Percentiles rank a stretch among this genome's conserved stretches.
Conservation (phyloP, 106 monocot genomes). For the Iris macrosiphon region DNA sequence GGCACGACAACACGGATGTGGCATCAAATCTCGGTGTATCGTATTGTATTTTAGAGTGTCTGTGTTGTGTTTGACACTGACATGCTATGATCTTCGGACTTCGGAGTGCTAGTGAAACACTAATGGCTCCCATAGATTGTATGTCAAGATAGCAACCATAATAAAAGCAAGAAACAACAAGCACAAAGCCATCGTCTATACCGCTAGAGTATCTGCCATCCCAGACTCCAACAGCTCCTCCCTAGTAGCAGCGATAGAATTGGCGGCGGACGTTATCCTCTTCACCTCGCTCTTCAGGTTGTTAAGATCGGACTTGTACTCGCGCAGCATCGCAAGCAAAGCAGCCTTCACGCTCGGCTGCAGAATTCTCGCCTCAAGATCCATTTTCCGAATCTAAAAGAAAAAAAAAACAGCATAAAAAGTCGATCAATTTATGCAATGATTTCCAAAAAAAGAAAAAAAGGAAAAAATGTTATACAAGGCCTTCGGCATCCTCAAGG, state of each 20-base stretch:
- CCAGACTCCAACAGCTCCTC: slow-evolving; percentile 81
- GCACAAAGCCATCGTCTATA: no score
- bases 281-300: slow-evolving; percentile 73
- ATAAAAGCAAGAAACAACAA: no score
- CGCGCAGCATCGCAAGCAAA: slow-evolving; percentile 77
- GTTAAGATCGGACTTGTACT: slow-evolving; percentile 83
- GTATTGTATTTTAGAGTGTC: no score
- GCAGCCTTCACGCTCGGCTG: slow-evolving; percentile 68
- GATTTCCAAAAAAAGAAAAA: neutral
- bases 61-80: no score
- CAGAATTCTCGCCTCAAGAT: slow-evolving; percentile 79
- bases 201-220: slow-evolving; percentile 62
- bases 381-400: slow-evolving; percentile 80
- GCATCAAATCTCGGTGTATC: no score
- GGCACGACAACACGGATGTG: no score
- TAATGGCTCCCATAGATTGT: no score
- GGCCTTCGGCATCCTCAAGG: slow-evolving; percentile 64
- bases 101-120: no score
- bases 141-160: no score
- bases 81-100: no score
- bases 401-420: neutral
- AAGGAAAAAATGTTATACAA: slow-evolving; percentile 29
- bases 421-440: neutral
- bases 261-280: slow-evolving; percentile 28
- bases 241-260: slow-evolving; percentile 31